A percentile compares a stretch with the other conserved stretches of the same genome.
Conservation (phyloP, 257 asterid species). For the Ilex aquifolium region DNA sequence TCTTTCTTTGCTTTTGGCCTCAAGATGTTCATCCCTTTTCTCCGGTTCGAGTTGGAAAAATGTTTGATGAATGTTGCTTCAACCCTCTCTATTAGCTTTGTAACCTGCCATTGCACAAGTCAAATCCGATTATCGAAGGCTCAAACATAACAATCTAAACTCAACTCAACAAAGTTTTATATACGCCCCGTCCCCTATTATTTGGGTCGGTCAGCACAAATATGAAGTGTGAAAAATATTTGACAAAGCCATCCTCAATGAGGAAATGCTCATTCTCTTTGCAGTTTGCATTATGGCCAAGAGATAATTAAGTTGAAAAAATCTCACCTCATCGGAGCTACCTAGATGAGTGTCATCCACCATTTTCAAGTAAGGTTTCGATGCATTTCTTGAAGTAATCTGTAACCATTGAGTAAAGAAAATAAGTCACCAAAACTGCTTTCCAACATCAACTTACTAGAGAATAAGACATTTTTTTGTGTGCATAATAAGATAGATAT, state of each 20-base stretch:
- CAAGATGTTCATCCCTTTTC: background rate
- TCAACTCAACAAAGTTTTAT: background rate
- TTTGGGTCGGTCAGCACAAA: background rate
- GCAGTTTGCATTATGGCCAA: background rate
- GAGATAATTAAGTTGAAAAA: background rate
- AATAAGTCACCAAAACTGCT: too few species aligned
- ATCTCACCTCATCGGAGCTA: conserved; percentile 51
- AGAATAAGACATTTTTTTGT: too few species aligned
- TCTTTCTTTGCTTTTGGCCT: background rate
- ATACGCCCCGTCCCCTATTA: background rate
- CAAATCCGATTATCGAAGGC: background rate
- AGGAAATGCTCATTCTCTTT: too few species aligned
- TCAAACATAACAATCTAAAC: background rate
- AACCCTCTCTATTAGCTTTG: background rate
- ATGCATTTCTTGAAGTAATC: conserved; percentile 44
- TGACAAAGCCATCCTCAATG: too few species aligned
- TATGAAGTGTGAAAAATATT: background rate
- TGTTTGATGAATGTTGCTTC: background rate
- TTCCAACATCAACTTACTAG: too few species aligned
- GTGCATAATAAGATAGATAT: too few species aligned
- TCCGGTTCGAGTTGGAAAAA: background rate
- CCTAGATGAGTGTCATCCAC: conserved; percentile 48
- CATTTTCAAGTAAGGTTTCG: conserved; percentile 45
- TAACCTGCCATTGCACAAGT: background rate
- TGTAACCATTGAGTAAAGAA: conserved; percentile 3